These are phyloP conservation scores for Zygosaccharomyces bailii DNA, from an alignment of 805 yeast genomes.

Conservation along the genomic window DNA sequence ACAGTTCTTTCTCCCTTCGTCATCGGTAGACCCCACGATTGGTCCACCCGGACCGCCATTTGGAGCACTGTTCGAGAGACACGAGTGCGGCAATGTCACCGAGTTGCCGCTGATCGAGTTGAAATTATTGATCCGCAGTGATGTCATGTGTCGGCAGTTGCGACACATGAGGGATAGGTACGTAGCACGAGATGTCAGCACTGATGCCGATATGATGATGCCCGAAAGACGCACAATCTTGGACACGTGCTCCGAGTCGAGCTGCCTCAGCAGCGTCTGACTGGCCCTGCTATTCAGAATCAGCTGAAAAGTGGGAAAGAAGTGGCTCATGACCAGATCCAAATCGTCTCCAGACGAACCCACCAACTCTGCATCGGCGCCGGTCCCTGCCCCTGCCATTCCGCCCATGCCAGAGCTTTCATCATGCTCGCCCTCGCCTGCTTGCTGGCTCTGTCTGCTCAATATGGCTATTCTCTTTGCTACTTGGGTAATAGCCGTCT, in stretches of 20 bases:
- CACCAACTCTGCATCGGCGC: conserved; percentile 32
- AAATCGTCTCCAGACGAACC: too few species aligned
- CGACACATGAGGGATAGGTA: conserved; percentile 81
- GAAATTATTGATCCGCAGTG: conserved; percentile 42
- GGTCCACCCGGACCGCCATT: conserved; percentile 10
- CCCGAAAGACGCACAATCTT: conserved; percentile 90
- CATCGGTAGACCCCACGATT: conserved; percentile 20
- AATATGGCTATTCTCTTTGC: conserved; percentile 64
- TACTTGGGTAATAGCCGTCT: conserved; percentile 76
- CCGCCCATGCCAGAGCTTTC: too few species aligned
- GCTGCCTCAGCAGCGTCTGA: conserved; percentile 68
- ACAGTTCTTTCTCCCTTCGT: conserved; percentile 45
- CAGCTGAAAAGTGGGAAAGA: conserved; percentile 80
- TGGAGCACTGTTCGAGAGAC: conserved; percentile 28
- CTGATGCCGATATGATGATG: conserved; percentile 86
- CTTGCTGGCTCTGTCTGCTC: conserved; percentile 19
- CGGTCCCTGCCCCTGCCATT: conserved; percentile 12
- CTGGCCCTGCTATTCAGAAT: conserved; percentile 70
- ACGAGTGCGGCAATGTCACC: conserved; percentile 34
- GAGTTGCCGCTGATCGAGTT: conserved; percentile 34
- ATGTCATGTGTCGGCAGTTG: conserved; percentile 76
- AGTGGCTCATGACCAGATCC: conserved; percentile 29
- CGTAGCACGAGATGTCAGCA: conserved; percentile 83
- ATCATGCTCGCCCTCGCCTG: too few species aligned
- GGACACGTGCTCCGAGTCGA: conserved; percentile 84